Evolutionary conservation across 2,329 filamentous ascomycete species (phyloP), one percentile per base, ranked within the genome.

Genomic region (Stagonosporopsis rhizophila): DNA sequence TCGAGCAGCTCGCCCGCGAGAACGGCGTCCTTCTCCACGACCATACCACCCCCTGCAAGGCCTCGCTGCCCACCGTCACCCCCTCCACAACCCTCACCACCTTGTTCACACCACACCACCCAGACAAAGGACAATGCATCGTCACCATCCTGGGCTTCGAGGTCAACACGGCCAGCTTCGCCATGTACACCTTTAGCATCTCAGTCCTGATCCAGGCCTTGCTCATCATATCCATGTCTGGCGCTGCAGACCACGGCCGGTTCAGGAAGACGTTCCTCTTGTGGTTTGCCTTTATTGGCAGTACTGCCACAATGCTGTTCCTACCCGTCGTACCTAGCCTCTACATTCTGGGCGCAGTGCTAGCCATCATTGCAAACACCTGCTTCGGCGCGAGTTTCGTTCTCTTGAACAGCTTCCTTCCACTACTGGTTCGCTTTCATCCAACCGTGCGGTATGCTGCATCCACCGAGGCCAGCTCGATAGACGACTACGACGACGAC

Each of bases 171-270:
- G 93, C 94, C 32, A 96, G 91, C 75, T 97, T 98, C 75, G 94
- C 92, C 73, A 96, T 98, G 92, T 98, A 98, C 78, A 97, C 92
- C 2, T 99, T 99, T 77, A 96, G 92, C 55, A 81, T 96, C 69
- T 96, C 91, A 73, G 95, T 99, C 1, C 77, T 97, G 19, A 76
- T 97, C 11, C 95, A 99, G 75, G 90, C 93, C 1, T 78, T 98
- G 25, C 80, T 98, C 27, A 96, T 99, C 39, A 92, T 99, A 61
- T 96, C 92, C 71, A 96, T 99, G 82, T 96, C 92, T 70, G 95
- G 91, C 52, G 93, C 94, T 7, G 95, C 95, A 54, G 95, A 99
- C 75, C 94, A 98, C 77, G 95, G 95, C 60, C 72, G 75, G 22
- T 95, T 93, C 79, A 88, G 95, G 57, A 99, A 98, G 81, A 89